Evolutionary conservation across 352 stramenopile genomes (phyloP).

Genomic region (Blastocystis sp.): DNA sequence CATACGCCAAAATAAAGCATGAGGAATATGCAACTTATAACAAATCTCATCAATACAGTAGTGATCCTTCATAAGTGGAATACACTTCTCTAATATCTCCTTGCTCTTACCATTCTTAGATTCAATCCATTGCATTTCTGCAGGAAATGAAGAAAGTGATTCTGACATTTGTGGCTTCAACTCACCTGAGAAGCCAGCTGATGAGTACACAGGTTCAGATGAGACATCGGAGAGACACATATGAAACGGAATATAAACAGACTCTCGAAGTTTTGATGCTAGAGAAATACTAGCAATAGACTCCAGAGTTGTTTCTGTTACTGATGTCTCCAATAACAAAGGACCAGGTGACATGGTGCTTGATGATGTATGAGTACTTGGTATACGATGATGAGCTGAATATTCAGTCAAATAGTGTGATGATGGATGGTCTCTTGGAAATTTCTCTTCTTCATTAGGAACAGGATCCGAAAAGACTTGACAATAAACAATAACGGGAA

Average conservation of each 20-base stretch:
- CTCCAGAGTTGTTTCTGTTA: background rate
- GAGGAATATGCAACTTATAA: slow-evolving; percentile 5
- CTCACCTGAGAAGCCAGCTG: background rate
- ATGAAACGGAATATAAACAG: background rate
- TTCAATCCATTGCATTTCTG: background rate
- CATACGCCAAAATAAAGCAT: slow-evolving; percentile 32
- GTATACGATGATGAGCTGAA: background rate
- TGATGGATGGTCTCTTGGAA: background rate
- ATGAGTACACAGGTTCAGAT: background rate
- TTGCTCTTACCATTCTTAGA: background rate
- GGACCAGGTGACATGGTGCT: background rate
- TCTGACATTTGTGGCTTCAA: background rate
- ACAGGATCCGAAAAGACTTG: background rate
- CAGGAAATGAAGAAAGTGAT: background rate
- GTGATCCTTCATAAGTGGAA: slow-evolving; percentile 44
- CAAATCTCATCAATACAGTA: slow-evolving; percentile 58
- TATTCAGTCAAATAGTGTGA: background rate
- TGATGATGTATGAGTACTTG: background rate
- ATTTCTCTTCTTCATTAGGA: background rate
- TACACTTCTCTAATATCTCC: slow-evolving; percentile 9
- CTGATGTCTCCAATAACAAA: background rate
- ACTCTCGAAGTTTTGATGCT: background rate
- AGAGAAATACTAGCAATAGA: background rate
- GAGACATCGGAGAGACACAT: background rate
- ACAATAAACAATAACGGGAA: slow-evolving; percentile 20